These are phyloP conservation scores for Stagonosporopsis chrysanthemi DNA, from an alignment of 2,329 filamentous ascomycete genomes.

Conservation along the genomic window DNA sequence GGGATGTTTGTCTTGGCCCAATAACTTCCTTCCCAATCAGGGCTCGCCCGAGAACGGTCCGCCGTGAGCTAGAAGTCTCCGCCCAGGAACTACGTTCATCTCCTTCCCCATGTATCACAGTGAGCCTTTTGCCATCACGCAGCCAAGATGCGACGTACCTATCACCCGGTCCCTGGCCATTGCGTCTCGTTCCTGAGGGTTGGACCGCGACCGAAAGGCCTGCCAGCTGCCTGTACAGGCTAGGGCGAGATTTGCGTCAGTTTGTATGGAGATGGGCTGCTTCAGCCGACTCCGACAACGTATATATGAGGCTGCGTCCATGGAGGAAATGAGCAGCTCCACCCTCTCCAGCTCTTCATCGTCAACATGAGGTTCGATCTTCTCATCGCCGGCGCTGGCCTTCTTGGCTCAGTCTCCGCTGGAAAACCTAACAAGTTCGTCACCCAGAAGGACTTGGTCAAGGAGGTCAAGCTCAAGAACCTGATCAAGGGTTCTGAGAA, in stretches of 20 bases:
- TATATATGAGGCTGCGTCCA: constrained; percentile 31
- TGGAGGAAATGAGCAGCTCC: constrained; percentile 9
- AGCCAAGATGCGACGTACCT: constrained; percentile 30
- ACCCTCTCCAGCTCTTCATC: constrained; percentile 14
- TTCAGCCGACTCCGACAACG: constrained; percentile 5
- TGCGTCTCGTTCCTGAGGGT: constrained; percentile 29
- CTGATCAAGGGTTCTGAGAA: constrained; percentile 44
- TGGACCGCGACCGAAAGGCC: constrained; percentile 6
- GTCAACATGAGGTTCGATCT: constrained; percentile 42
- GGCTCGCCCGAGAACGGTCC: constrained; percentile 17
- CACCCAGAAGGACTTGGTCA: constrained; percentile 24
- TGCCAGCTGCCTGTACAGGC: constrained; percentile 36
- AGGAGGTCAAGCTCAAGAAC: constrained; percentile 41
- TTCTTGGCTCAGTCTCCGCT: constrained; percentile 25
- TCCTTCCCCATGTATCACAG: constrained; percentile 34
- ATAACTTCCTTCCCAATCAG: constrained; percentile 39
- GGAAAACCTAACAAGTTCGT: constrained; percentile 17
- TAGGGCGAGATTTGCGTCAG: constrained; percentile 17
- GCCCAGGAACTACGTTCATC: constrained; percentile 26
- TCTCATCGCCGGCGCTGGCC: constrained; percentile 30
- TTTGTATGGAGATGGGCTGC: constrained; percentile 1
- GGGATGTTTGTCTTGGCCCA: constrained; percentile 23
- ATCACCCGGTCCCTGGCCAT: constrained; percentile 19
- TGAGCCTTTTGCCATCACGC: constrained; percentile 20
- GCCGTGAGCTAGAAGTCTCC: constrained; percentile 21